Evolutionary conservation across 768 basidiomycete genomes (phyloP).

Genomic region (Asterophora parasitica): DNA sequence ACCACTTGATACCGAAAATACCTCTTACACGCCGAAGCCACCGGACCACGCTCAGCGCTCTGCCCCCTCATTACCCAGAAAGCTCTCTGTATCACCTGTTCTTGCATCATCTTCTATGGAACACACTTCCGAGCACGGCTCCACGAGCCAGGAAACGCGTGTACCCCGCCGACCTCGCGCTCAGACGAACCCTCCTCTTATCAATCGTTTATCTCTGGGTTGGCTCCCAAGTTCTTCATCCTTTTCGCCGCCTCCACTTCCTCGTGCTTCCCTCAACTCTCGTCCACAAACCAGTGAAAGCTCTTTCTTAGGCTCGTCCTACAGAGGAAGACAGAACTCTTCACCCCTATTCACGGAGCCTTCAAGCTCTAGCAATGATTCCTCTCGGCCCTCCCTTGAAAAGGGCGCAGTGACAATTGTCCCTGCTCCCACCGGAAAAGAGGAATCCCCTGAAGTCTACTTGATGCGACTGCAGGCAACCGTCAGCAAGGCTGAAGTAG

Average conservation of each 20-base stretch:
- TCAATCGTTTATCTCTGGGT: conserved; percentile 67
- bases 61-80: not conserved
- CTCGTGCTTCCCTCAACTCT: conserved; percentile 16
- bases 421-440: conserved; percentile 46
- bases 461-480: conserved; percentile 56
- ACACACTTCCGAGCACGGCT: not conserved
- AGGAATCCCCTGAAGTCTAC: conserved; percentile 70
- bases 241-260: conserved; percentile 25
- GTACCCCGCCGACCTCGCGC: conserved; percentile 30
- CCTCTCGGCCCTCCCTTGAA: conserved; percentile 41
- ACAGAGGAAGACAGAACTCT: conserved; percentile 1
- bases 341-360: conserved; percentile 15
- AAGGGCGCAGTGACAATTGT: conserved; percentile 37
- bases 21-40: not conserved
- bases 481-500: conserved; percentile 76
- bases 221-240: conserved; percentile 48
- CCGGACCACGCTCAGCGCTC: not conserved
- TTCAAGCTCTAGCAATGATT: conserved; percentile 26
- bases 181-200: conserved; percentile 63
- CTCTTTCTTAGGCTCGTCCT: not conserved
- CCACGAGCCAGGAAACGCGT: conserved; percentile 12
- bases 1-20: conserved; percentile 12
- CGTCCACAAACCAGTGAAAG: conserved; percentile 12
- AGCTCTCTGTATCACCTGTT: not conserved
- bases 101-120: conserved; percentile 10